Percentiles rank a stretch among this genome's conserved stretches.
Evolutionary conservation across 345 rosid species (phyloP).

Genomic region (Mangifera indica): DNA sequence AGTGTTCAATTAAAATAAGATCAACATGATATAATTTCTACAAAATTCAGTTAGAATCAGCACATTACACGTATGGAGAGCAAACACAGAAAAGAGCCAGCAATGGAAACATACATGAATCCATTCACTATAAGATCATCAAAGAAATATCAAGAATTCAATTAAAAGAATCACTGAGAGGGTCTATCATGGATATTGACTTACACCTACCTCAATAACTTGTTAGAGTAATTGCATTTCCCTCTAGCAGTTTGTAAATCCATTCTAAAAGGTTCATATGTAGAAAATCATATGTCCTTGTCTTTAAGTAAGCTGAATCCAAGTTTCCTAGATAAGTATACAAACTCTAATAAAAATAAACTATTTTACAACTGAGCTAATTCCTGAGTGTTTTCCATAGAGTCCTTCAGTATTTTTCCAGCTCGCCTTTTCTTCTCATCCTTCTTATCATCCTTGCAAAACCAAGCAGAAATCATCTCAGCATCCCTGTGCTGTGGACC

Average conservation of each 20-base stretch:
- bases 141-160: constrained; percentile 31
- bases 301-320: constrained; percentile 35
- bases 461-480: constrained; percentile 33
- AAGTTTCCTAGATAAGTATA: constrained; percentile 40
- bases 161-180: constrained; percentile 42
- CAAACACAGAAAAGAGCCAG: constrained; percentile 10
- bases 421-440: constrained; percentile 45
- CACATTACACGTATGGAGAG: constrained; percentile 16
- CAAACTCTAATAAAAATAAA: constrained; percentile 45
- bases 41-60: constrained; percentile 13
- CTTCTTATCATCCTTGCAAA: constrained; percentile 42
- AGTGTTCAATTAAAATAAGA: constrained; percentile 15
- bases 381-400: constrained; percentile 39
- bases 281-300: constrained; percentile 35
- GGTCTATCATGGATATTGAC: constrained; percentile 31
- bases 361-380: constrained; percentile 57
- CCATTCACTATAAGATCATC: constrained; percentile 14
- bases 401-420: constrained; percentile 43
- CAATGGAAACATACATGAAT: constrained; percentile 4
- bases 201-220: constrained; percentile 47
- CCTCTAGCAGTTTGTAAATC: constrained; percentile 30
- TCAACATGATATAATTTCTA: constrained; percentile 13
- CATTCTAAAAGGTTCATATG: constrained; percentile 30
- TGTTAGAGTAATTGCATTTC: constrained; percentile 41
- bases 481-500: constrained; percentile 30